These are phyloP conservation scores for Ascochyta fabae DNA, from an alignment of 2,329 filamentous ascomycete genomes.

Conservation along the genomic window DNA sequence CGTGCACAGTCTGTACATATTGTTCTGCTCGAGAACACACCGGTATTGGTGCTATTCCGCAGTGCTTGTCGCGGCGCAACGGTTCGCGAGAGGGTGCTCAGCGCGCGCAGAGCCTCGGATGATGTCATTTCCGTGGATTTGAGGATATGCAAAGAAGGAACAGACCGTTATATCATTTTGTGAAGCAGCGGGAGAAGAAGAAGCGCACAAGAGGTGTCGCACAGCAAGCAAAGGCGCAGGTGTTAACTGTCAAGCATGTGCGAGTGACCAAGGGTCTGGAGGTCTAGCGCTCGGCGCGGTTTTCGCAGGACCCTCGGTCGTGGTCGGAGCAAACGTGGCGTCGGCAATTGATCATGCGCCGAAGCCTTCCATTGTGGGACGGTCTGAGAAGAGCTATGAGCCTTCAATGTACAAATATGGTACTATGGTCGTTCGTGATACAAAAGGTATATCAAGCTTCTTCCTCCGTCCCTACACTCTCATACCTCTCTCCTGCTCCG, in stretches of 20 bases:
- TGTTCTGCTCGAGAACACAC: constrained; percentile 17
- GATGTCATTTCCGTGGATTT: constrained; percentile 41
- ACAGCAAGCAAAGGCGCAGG: not conserved
- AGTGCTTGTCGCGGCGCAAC: constrained; percentile 24
- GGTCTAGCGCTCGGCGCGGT: constrained; percentile 26
- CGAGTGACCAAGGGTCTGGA: constrained; percentile 3
- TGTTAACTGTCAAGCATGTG: constrained; percentile 17
- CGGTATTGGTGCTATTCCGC: constrained; percentile 2
- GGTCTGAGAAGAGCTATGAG: not conserved
- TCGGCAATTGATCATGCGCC: constrained; percentile 15
- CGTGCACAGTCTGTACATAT: constrained; percentile 40
- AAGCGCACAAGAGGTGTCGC: constrained; percentile 7
- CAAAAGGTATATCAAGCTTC: constrained; percentile 22
- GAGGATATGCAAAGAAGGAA: not conserved
- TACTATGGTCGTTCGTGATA: not conserved
- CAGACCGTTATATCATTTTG: constrained; percentile 19
- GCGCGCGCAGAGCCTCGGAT: constrained; percentile 39
- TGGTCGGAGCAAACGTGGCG: constrained; percentile 13
- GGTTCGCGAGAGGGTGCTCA: constrained; percentile 37
- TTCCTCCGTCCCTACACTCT: constrained; percentile 59
- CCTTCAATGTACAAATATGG: not conserved
- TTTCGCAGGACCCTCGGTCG: constrained; percentile 31
- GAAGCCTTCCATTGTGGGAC: not conserved
- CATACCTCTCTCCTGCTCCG: constrained; percentile 59
- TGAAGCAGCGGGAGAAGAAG: not conserved